phyloP scores from a whole-genome alignment of 2,329 filamentous ascomycete species.

The Alternaria arborescens region DNA sequence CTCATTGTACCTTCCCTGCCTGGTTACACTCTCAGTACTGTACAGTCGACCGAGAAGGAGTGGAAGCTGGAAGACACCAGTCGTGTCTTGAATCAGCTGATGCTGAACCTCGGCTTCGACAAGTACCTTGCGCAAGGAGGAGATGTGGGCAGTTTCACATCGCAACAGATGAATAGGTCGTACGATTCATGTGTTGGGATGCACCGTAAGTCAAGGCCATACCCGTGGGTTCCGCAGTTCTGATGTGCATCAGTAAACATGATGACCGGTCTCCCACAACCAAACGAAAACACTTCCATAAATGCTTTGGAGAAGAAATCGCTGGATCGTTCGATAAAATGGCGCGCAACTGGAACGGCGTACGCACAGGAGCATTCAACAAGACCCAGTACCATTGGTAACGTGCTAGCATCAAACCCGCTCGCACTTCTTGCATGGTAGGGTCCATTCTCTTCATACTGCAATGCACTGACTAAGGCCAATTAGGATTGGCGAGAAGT shows the following conservation, averaged over 20 bases:
- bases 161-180: conserved; percentile 50
- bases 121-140: conserved; percentile 67
- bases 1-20: conserved; percentile 66
- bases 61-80: conserved; percentile 54
- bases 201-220: conserved; percentile 34
- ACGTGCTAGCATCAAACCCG: conserved; percentile 63
- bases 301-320: conserved; percentile 28
- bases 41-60: conserved; percentile 57
- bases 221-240: background rate
- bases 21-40: conserved; percentile 62
- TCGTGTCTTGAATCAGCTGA: conserved; percentile 61
- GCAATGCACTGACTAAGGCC: background rate
- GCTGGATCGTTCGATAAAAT: conserved; percentile 36
- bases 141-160: conserved; percentile 62
- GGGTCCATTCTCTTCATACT: background rate
- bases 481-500: conserved; percentile 64
- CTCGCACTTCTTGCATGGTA: conserved; percentile 66
- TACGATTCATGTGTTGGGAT: conserved; percentile 59
- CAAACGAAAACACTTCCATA: conserved; percentile 28
- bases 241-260: conserved; percentile 38
- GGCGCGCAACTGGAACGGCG: conserved; percentile 54
- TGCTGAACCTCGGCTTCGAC: conserved; percentile 63
- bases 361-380: conserved; percentile 65
- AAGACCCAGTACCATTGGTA: conserved; percentile 64
- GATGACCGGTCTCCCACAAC: conserved; percentile 14